Evolutionary conservation across 495 filamentous ascomycete genomes (phyloP), one percentile per base, ranked within the genome.

Genomic region (Xylaria nigripes): DNA sequence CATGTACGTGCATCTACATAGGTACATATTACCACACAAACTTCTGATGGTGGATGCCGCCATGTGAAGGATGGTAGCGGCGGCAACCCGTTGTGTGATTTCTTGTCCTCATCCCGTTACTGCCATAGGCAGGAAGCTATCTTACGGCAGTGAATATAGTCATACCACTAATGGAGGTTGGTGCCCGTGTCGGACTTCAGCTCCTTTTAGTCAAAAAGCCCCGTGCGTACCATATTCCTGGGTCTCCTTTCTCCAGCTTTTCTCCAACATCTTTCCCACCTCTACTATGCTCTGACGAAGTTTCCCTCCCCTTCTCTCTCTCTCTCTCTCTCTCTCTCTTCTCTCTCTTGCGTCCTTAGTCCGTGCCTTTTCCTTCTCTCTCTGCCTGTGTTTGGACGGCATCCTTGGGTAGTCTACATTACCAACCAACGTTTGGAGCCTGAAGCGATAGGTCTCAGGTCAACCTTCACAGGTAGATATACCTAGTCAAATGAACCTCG

Each of bases 331-430:
- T 6, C 13, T 29, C 23, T 2, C 24, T n/a, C 24, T n/a, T n/a
- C n/a, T n/a, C n/a, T 45, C 21, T 45, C 21, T 45, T 25, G 9
- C 27, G 9, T 29, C 4, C 27, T 16, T 30, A 27, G 23, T 44
- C 38, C 22, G 42, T 18, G 10, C 13, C 29, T 29, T 15, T 12
- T 19, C 50, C 19, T 25, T 40, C 15, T 40, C 32, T 16, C 19
- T 18, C 34, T 6, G 9, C 44, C 18, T 6, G 16, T 16, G 18
- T 7, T 32, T 19, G 24, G 45, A 38, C 23, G 32, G 36, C 48
- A n/a, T 51, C 19, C 41, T 50, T 72, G 9, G 75, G 56, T 71
- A 70, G 45, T 76, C 76, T 50, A 51, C 74, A 45, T 61, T 69
- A 59, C 57, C 34, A 56, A 29, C 30, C 55, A 30, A 51, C 25